Percentiles rank a stretch among this genome's conserved stretches.
Evolutionary conservation across 1,284 basidiomycete species (phyloP).

Genomic region (Moniliella sp.): DNA sequence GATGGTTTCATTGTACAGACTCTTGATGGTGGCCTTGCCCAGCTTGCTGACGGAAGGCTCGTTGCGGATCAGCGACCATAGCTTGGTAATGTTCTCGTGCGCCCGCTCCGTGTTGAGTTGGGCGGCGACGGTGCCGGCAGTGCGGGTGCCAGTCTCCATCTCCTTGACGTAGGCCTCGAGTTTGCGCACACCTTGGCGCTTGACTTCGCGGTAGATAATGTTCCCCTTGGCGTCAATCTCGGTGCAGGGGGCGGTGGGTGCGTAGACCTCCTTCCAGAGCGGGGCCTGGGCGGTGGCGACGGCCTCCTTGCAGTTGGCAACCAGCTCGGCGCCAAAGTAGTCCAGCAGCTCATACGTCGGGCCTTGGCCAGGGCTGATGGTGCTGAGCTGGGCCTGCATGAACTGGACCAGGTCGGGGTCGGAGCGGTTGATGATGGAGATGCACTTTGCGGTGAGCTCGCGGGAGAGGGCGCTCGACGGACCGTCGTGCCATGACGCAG

Average conservation of each 20-base stretch:
- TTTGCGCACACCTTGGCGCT: conserved; percentile 82
- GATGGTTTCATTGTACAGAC: conserved; percentile 83
- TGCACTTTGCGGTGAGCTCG: conserved; percentile 47
- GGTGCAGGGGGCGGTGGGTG: conserved; percentile 78
- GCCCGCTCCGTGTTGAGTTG: conserved; percentile 55
- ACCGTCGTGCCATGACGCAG: too few species aligned
- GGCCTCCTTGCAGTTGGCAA: conserved; percentile 75
- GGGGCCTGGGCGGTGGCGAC: conserved; percentile 57
- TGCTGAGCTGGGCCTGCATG: conserved; percentile 86
- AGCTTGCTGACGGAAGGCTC: conserved; percentile 88
- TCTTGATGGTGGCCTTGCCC: conserved; percentile 91
- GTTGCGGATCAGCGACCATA: conserved; percentile 89
- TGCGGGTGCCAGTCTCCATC: conserved; percentile 79
- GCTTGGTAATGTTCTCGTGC: conserved; percentile 77
- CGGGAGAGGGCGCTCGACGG: conserved; percentile 58
- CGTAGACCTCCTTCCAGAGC: conserved; percentile 52
- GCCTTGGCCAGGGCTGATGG: conserved; percentile 52
- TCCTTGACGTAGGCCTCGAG: conserved; percentile 93
- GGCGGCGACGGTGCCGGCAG: conserved; percentile 9
- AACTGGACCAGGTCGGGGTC: conserved; percentile 50
- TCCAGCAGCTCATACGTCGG: conserved; percentile 81
- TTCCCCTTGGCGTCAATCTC: conserved; percentile 80
- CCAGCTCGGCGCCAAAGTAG: conserved; percentile 82
- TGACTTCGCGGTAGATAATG: conserved; percentile 78
- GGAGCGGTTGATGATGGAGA: conserved; percentile 87